Base-by-base conservation (phyloP, 1,284 basidiomycete species). In the Trichosporon sp. region DNA sequence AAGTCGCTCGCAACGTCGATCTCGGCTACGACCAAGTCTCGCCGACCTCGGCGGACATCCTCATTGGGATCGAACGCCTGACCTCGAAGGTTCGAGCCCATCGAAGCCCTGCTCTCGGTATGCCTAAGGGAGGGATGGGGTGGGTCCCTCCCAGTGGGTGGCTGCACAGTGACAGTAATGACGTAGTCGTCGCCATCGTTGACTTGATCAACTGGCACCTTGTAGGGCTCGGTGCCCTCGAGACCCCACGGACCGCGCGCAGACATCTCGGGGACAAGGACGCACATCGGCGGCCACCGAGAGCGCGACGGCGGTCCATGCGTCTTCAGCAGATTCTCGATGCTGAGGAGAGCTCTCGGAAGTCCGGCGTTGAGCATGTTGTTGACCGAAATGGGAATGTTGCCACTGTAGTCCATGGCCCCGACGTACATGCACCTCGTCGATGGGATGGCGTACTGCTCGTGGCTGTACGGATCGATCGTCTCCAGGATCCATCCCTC, bases 401-500 rank as follows among this genome's bases (percentile, higher is more conserved):
- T 88, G 6, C 94, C 93, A 4, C 89, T 88, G 73, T 90, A 95
- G 79, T 99, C 95, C 63, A 96, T 85, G 0, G 92, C 90, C 5
- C 90, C 87, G 44, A 97, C 84, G 68, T 94, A 86, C 57, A 91
- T 95, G 78, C 92, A 95, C 60, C 90, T 83, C 25, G 95, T 93
- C 2, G 94, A 97, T 0, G 95, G 95, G 54, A 99, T 97, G 14
- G 91, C 87, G 75, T 95, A 95, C 71, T 92, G 94, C 77, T 96
- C 93, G 65, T 90, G 89, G 49, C 92, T 92, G 77, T 99, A 99
- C 0, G 96, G 95, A 76, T 99, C 95, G 52, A 99, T 84, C 1
- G 95, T 98, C 82, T 99, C 94, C 69, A 97, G 80, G 52, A 97
- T 89, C 96, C 96, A 99, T 0, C 91, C 95, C 71, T 98, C 94